Conservation (phyloP, 148 eudicot species). For the Rhododendron simsii region DNA sequence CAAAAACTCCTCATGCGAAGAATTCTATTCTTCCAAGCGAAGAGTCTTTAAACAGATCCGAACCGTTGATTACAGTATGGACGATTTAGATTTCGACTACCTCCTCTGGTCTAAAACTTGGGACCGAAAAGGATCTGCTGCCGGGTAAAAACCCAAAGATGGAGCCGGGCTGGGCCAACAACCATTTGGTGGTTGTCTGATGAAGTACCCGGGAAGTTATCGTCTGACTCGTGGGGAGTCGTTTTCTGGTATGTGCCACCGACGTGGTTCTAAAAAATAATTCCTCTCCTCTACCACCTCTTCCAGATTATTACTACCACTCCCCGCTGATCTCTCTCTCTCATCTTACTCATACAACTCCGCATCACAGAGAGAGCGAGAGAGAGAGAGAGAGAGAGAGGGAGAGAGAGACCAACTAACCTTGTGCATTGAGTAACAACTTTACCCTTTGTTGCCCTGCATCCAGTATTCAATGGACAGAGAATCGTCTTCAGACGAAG, state of each 20-base stretch:
- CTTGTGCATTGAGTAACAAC: background rate
- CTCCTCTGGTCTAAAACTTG: no score
- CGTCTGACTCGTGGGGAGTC: background rate
- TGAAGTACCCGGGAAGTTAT: background rate
- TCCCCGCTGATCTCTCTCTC: background rate
- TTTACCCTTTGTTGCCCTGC: background rate
- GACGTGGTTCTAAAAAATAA: background rate
- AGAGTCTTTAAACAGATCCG: no score
- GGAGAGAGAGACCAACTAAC: background rate
- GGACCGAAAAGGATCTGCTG: no score
- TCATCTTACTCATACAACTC: background rate
- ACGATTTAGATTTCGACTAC: no score
- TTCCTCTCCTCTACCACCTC: background rate
- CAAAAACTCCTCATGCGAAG: no score
- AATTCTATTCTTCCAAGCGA: no score
- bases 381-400: background rate
- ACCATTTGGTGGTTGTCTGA: background rate
- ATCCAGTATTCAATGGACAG: constrained; percentile 19
- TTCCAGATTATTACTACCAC: background rate
- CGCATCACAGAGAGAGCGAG: background rate
- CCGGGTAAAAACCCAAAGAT: no score
- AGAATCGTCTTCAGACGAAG: constrained; percentile 49
- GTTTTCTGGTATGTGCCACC: constrained; percentile 4
- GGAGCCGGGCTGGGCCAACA: background rate
- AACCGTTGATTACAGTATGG: no score